These are phyloP conservation scores for Trametes gibbosa DNA, from an alignment of 768 basidiomycete species.

Conservation along the genomic window DNA sequence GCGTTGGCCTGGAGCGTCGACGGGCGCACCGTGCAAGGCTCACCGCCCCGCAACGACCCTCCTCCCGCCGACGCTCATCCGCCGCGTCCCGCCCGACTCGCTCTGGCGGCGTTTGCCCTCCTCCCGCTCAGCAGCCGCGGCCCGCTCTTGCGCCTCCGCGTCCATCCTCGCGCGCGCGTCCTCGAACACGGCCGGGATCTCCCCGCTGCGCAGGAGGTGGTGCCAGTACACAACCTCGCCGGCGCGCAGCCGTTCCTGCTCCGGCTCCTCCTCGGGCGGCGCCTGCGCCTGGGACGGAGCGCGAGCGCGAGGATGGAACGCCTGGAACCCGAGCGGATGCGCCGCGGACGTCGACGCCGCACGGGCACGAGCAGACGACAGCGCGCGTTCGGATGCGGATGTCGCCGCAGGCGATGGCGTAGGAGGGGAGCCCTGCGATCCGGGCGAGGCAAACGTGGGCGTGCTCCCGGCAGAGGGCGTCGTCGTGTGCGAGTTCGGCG, in stretches of 20 bases:
- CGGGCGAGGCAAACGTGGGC: neutral
- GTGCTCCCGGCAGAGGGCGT: neutral
- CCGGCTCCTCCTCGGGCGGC: slow-evolving; percentile 20
- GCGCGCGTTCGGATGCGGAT: no score
- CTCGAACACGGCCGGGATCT: slow-evolving; percentile 67
- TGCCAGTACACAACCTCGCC: slow-evolving; percentile 78
- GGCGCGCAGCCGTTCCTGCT: slow-evolving; percentile 38
- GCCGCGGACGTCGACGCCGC: slow-evolving; percentile 14
- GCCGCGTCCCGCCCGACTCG: neutral
- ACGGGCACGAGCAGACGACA: neutral
- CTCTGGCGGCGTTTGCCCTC: neutral
- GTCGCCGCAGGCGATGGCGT: neutral
- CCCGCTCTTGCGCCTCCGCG: slow-evolving; percentile 5
- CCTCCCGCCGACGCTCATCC: neutral
- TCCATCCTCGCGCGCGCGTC: slow-evolving; percentile 51
- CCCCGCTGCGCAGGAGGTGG: slow-evolving; percentile 66
- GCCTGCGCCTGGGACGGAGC: slow-evolving; percentile 35
- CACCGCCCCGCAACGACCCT: slow-evolving; percentile 2
- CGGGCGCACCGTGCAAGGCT: no score
- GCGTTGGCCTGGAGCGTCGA: no score
- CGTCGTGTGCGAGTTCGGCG: slow-evolving; percentile 7
- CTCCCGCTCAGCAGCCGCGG: slow-evolving; percentile 16
- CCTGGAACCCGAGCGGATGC: neutral
- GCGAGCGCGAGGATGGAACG: slow-evolving; percentile 19
- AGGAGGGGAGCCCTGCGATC: neutral